phyloP scores from a whole-genome alignment of 1,284 basidiomycete species.

The Leccinum proliferum region DNA sequence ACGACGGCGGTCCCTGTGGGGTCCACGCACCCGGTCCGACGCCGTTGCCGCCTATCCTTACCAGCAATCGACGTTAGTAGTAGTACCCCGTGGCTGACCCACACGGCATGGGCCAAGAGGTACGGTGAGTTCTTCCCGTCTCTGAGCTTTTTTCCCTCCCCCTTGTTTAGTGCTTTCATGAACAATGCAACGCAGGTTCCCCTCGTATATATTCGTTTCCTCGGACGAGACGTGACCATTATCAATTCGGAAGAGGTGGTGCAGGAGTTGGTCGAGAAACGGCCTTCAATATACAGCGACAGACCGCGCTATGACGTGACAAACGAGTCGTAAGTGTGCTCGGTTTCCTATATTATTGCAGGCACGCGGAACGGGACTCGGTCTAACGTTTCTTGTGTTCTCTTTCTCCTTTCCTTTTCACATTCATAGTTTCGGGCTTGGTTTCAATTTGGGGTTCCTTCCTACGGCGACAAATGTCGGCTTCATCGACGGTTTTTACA shows the following conservation, averaged over 20 bases:
- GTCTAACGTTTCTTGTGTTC: not conserved
- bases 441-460: slow-evolving; percentile 4
- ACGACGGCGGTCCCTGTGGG: not conserved
- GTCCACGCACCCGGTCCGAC: slow-evolving; percentile 4
- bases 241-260: slow-evolving; percentile 20
- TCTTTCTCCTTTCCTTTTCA: not conserved
- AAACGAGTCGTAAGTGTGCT: slow-evolving; percentile 4
- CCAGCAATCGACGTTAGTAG: slow-evolving; percentile 3
- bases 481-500: not conserved
- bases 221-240: slow-evolving; percentile 15
- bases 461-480: slow-evolving; percentile 2
- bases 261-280: slow-evolving; percentile 20
- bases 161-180: not conserved
- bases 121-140: slow-evolving; percentile 1
- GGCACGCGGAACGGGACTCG: not conserved
- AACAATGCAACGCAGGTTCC: not conserved
- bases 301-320: slow-evolving; percentile 11
- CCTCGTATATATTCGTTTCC: slow-evolving; percentile 3
- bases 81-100: slow-evolving; percentile 7
- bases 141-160: not conserved
- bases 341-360: no score
- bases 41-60: slow-evolving; percentile 1
- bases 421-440: slow-evolving; percentile 1
- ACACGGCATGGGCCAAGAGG: slow-evolving; percentile 2
- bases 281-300: slow-evolving; percentile 20